Conservation (phyloP, 805 yeast species). For the Starmerella geochares region DNA sequence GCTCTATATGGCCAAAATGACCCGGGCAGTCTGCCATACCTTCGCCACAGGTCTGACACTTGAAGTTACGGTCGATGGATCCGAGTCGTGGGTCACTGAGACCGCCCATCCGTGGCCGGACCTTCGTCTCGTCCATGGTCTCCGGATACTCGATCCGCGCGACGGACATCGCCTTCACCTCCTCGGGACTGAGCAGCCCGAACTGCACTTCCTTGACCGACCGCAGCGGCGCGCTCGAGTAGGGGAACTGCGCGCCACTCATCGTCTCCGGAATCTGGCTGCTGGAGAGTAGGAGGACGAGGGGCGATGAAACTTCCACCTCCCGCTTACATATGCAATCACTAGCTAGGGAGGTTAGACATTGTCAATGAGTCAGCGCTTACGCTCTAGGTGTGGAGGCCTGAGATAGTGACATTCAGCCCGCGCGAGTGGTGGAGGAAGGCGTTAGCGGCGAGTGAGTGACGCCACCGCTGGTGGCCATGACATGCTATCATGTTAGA, state of each 20-base stretch:
- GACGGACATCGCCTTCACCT: conserved; percentile 90
- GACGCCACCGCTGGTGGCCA: no score
- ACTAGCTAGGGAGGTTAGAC: not conserved
- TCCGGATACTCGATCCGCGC: conserved; percentile 98
- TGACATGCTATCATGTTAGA: no score
- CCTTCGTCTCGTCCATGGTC: conserved; percentile 97
- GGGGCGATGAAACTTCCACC: conserved; percentile 10
- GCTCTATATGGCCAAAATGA: conserved; percentile 96
- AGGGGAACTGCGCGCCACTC: conserved; percentile 55
- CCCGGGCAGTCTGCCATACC: conserved; percentile 99
- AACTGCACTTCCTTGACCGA: conserved; percentile 96
- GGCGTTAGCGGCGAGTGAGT: not conserved
- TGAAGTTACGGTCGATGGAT: conserved; percentile 90
- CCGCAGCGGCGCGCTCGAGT: conserved; percentile 97
- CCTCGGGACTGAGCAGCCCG: conserved; percentile 96
- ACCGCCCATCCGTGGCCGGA: conserved; percentile 93
- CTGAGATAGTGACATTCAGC: no score
- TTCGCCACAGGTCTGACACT: conserved; percentile 98
- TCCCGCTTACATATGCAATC: conserved; percentile 5
- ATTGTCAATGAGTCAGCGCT: not conserved
- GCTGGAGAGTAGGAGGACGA: conserved; percentile 4
- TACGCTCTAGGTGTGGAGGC: not conserved
- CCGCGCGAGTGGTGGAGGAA: not conserved
- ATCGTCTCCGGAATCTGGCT: conserved; percentile 21
- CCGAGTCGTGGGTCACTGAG: conserved; percentile 95